Conservation (phyloP, 2,329 filamentous ascomycete genomes). For the Talaromyces sp. region DNA sequence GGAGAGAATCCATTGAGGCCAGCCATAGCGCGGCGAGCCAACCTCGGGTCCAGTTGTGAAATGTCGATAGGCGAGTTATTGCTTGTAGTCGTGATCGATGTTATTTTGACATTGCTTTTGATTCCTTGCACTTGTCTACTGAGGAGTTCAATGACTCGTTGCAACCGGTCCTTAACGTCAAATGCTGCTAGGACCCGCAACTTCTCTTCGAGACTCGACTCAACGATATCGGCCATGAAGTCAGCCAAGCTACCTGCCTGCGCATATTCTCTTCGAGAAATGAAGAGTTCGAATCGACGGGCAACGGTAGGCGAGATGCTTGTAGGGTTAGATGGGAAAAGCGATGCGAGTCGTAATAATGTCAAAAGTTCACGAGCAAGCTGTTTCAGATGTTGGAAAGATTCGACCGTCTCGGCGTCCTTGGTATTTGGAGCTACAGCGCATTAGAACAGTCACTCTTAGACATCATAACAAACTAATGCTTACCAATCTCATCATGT, state of each 20-base stretch:
- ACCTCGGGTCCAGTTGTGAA: conserved; percentile 46
- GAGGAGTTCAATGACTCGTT: conserved; percentile 77
- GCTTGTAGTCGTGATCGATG: conserved; percentile 66
- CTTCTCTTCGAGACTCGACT: conserved; percentile 86
- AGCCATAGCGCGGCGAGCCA: conserved; percentile 44
- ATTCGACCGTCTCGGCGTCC: conserved; percentile 62
- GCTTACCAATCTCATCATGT: conserved; percentile 65
- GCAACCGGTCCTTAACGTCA: conserved; percentile 71
- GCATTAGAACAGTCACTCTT: background rate
- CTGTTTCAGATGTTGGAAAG: conserved; percentile 77
- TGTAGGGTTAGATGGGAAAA: conserved; percentile 68
- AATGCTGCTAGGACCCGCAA: conserved; percentile 78
- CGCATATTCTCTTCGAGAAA: conserved; percentile 72
- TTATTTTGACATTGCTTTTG: conserved; percentile 83
- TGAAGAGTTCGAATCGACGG: conserved; percentile 80
- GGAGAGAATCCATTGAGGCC: conserved; percentile 41
- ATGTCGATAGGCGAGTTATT: conserved; percentile 58
- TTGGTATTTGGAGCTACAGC: conserved; percentile 40
- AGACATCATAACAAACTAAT: background rate
- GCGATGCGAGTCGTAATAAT: conserved; percentile 75
- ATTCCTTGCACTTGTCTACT: conserved; percentile 77
- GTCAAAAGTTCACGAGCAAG: conserved; percentile 82
- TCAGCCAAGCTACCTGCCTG: conserved; percentile 87
- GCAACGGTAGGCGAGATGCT: conserved; percentile 79
- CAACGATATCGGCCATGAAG: conserved; percentile 92